phyloP scores from a whole-genome alignment of 306 rosid genomes.

The Vigna mungo region DNA sequence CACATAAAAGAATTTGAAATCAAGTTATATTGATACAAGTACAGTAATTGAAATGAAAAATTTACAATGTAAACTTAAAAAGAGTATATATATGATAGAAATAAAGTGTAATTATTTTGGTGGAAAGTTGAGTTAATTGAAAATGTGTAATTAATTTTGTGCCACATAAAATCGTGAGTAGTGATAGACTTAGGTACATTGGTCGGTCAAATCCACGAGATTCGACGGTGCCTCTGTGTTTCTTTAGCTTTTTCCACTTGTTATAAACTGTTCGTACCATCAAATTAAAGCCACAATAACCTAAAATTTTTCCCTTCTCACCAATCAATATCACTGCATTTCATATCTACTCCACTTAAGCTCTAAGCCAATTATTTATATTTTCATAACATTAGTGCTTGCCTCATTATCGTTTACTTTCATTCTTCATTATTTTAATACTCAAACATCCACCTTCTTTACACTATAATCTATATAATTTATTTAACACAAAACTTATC shows the following conservation, averaged over 20 bases:
- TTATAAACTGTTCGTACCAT: background rate
- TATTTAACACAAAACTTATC: background rate
- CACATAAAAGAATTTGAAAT: no score
- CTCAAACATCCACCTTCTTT: slow-evolving; percentile 38
- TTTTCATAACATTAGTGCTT: slow-evolving; percentile 25
- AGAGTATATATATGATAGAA: background rate
- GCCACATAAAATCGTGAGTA: background rate
- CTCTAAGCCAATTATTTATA: slow-evolving; percentile 39
- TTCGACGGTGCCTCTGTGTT: background rate
- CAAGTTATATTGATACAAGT: background rate
- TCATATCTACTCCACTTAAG: slow-evolving; percentile 36
- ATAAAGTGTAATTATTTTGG: background rate
- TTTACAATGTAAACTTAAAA: background rate
- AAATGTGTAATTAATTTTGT: slow-evolving; percentile 10
- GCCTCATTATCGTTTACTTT: slow-evolving; percentile 48
- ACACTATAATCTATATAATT: slow-evolving; percentile 11
- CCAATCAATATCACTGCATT: slow-evolving; percentile 37
- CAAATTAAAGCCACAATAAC: slow-evolving; percentile 25
- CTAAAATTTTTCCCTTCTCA: slow-evolving; percentile 26
- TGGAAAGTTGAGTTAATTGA: background rate
- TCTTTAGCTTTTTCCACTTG: background rate
- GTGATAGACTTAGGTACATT: background rate
- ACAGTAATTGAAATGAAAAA: background rate
- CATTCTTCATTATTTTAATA: slow-evolving; percentile 42
- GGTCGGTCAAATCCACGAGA: slow-evolving; percentile 12